Percentiles rank a stretch among this genome's conserved stretches.
Conservation (phyloP, 352 stramenopile genomes). For the Globisporangium nagaii region DNA sequence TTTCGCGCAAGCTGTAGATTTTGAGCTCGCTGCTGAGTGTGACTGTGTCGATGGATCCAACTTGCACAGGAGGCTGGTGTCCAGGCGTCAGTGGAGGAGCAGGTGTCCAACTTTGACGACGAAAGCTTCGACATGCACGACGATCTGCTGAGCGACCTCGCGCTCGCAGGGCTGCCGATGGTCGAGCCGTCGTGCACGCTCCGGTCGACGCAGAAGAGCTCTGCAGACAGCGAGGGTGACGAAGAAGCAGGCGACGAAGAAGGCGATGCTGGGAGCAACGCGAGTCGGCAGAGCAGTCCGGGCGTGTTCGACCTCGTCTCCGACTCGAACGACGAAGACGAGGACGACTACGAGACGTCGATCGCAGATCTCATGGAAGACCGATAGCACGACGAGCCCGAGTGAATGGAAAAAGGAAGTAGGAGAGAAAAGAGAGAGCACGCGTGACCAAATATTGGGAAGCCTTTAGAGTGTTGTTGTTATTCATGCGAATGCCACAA, state of each 20-base stretch:
- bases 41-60: background rate
- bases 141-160: constrained; percentile 44
- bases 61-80: constrained; percentile 37
- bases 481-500: constrained; percentile 23
- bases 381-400: constrained; percentile 7
- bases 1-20: no score
- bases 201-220: constrained; percentile 57
- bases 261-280: background rate
- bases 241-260: constrained; percentile 12
- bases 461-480: constrained; percentile 66
- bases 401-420: background rate
- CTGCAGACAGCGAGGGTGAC: constrained; percentile 14
- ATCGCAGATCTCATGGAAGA: constrained; percentile 10
- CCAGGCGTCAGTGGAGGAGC: constrained; percentile 23
- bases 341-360: constrained; percentile 23
- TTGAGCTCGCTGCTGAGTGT: no score
- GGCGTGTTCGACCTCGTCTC: constrained; percentile 50
- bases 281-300: constrained; percentile 4
- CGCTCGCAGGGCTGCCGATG: constrained; percentile 29
- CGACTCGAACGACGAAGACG: constrained; percentile 49
- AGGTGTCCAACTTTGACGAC: constrained; percentile 9
- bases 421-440: constrained; percentile 8
- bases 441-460: constrained; percentile 26
- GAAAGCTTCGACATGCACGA: constrained; percentile 44
- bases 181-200: constrained; percentile 43